Evolutionary conservation across 768 basidiomycete genomes (phyloP), one percentile per base, ranked within the genome.

Genomic region (Podaxis sp.): DNA sequence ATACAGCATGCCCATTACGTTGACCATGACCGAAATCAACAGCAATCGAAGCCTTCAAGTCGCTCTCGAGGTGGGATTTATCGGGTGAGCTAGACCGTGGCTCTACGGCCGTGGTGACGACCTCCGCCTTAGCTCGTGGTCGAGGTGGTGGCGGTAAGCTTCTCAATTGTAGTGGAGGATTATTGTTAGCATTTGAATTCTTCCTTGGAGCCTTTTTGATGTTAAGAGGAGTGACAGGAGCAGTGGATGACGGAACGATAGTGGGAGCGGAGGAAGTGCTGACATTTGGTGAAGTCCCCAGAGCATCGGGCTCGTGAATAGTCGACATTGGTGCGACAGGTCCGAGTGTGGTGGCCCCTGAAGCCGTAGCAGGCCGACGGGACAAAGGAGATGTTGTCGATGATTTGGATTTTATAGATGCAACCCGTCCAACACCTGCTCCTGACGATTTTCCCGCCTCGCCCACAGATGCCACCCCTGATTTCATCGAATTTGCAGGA

Each of bases 131-230:
- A 37, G 69, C 69, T 28, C 76, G 73, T 17, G 71, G 75, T 54
- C 86, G 80, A 17, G 86, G 87, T 4, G 87, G 86, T 11, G 85
- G 86, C 1, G 86, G 84, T 10, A 88, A 73, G 66, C 77, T 80
- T 54, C 69, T 80, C 58, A 75, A 64, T 26, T 66, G 61, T 20
- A 69, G 71, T 30, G 73, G 71, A 57, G 73, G 33, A 10, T 62
- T 62, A 26, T 11, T 56, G 12, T 37, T 56, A 7, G 53, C 54
- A 28, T 38, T 38, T 2, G 61, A 62, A 12, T 30, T 22, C 46
- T 62, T 56, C 33, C 55, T 46, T 22, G 37, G 55, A 12, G 22
- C n/a, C 13, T 62, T 50, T 50, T 28, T 49, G 22, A 50, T n/a
- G 8, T 48, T 62, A 33, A 56, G 61, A 53, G 61, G 55, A 67